Evolutionary conservation across 345 rosid genomes (phyloP).

Genomic region (Populus euphratica): DNA sequence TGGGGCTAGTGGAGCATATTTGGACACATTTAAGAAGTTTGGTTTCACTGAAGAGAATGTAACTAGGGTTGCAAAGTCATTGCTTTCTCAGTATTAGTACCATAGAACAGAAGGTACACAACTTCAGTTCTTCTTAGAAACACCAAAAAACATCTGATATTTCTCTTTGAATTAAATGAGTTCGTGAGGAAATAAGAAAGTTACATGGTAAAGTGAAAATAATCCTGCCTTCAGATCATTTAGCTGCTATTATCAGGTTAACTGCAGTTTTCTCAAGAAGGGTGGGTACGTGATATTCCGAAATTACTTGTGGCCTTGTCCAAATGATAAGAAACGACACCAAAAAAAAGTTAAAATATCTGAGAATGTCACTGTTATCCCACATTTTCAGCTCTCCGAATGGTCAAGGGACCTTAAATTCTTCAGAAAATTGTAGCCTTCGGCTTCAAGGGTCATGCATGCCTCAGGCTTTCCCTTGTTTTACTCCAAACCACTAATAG

Average conservation of each 20-base stretch:
- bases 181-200: neutral
- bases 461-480: neutral
- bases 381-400: neutral
- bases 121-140: neutral
- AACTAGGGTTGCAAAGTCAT: slow-evolving; percentile 21
- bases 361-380: neutral
- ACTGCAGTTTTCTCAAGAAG: neutral
- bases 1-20: slow-evolving; percentile 34
- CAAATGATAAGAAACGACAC: too few relatives aligned
- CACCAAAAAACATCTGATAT: neutral
- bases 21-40: slow-evolving; percentile 28
- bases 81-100: neutral
- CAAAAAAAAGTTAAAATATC: neutral
- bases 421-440: neutral
- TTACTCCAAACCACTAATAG: neutral
- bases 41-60: slow-evolving; percentile 34
- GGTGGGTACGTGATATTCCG: neutral
- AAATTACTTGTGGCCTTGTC: too few relatives aligned
- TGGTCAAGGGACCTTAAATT: neutral
- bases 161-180: neutral
- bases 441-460: neutral
- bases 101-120: too few relatives aligned
- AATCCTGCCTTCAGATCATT: neutral
- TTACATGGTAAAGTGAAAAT: neutral
- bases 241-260: neutral